Conservation (phyloP, 768 basidiomycete species). For the Naganishia vishniacii region DNA sequence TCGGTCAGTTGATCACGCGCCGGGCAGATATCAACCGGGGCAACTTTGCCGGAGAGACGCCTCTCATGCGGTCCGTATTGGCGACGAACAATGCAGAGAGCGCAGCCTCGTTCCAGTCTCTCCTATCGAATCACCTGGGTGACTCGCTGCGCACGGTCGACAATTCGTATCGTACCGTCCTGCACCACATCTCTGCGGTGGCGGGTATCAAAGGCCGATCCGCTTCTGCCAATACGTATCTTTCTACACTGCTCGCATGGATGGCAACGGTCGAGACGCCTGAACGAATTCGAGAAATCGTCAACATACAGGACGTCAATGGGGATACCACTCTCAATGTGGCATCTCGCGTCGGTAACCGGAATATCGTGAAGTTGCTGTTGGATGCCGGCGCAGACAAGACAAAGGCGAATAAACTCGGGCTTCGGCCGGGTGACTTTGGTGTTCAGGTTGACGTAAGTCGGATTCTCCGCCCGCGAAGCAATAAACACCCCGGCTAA, state of each 20-base stretch:
- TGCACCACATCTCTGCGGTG: constrained; percentile 85
- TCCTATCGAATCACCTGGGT: constrained; percentile 61
- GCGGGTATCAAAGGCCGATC: constrained; percentile 88
- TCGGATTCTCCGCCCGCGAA: not conserved
- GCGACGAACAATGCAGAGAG: constrained; percentile 78
- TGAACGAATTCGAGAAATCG: constrained; percentile 62
- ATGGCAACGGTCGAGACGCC: constrained; percentile 63
- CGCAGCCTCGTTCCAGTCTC: constrained; percentile 61
- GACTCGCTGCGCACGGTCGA: constrained; percentile 82
- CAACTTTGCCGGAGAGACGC: constrained; percentile 89
- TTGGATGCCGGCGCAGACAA: constrained; percentile 90
- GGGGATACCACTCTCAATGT: constrained; percentile 95
- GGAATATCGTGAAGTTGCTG: constrained; percentile 74
- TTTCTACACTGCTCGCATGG: constrained; percentile 81
- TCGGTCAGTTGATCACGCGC: constrained; percentile 63
- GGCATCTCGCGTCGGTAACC: constrained; percentile 86
- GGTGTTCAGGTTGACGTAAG: constrained; percentile 85
- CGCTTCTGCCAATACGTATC: constrained; percentile 76
- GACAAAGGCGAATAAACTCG: constrained; percentile 81
- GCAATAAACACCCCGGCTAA: not conserved
- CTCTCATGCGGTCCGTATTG: constrained; percentile 83
- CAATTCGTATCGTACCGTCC: constrained; percentile 70
- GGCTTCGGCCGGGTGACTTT: constrained; percentile 86
- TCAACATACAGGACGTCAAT: constrained; percentile 88
- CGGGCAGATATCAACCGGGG: constrained; percentile 88